A percentile compares a stretch with the other conserved stretches of the same genome.
Conservation (phyloP, 495 filamentous ascomycete genomes). For the Hypoxylon lienhwacheense region DNA sequence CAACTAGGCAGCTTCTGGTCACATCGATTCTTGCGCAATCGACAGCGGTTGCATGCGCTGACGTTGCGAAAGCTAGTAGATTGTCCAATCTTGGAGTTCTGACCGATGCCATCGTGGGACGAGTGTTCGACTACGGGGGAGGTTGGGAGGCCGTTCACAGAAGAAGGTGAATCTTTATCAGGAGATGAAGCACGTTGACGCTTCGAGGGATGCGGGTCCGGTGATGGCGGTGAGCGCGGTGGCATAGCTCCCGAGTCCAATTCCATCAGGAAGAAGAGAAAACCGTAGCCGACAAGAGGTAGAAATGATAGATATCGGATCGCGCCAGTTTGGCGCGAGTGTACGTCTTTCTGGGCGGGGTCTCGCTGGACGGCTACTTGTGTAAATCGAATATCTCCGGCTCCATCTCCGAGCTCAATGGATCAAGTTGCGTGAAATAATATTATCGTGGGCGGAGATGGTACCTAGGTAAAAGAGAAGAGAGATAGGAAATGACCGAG, state of each 20-base stretch:
- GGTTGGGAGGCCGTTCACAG: constrained; percentile 32
- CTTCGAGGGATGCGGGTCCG: constrained; percentile 51
- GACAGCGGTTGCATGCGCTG: constrained; percentile 90
- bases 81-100: constrained; percentile 46
- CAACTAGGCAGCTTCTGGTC: constrained; percentile 91
- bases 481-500: neutral
- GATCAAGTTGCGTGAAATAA: constrained; percentile 28
- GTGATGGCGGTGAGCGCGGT: constrained; percentile 48
- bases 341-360: constrained; percentile 14
- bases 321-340: constrained; percentile 8
- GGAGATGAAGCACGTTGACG: constrained; percentile 54
- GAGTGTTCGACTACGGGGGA: constrained; percentile 43
- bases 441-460: too few relatives aligned
- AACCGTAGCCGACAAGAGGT: constrained; percentile 15
- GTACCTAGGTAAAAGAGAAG: too few relatives aligned
- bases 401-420: constrained; percentile 26
- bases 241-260: constrained; percentile 41
- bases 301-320: constrained; percentile 6
- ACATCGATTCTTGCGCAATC: constrained; percentile 90
- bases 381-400: constrained; percentile 23
- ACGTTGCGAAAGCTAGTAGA: constrained; percentile 82
- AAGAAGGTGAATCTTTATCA: constrained; percentile 50
- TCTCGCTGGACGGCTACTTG: constrained; percentile 24
- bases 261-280: constrained; percentile 29
- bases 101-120: constrained; percentile 34